Conservation (phyloP, 371 early-diverging fungal genomes). For the Mortierella sp. region DNA sequence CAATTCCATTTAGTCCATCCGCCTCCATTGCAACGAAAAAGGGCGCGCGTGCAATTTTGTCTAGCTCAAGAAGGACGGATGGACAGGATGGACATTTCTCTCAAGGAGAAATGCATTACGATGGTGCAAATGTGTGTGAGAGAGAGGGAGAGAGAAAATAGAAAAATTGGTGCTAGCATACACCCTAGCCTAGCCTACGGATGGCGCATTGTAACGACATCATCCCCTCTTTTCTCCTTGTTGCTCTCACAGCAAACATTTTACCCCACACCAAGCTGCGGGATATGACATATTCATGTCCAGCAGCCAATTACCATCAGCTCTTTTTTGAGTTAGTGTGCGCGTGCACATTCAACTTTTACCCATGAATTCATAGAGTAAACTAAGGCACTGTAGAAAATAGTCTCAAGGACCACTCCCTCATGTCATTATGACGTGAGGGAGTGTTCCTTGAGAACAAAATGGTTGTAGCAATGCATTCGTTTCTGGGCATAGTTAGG, state of each 20-base stretch:
- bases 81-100: neutral
- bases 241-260: neutral
- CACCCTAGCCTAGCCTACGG: no score
- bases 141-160: no score
- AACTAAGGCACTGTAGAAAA: no score
- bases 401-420: no score
- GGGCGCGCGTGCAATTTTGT: neutral
- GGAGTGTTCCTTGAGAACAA: neutral
- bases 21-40: neutral
- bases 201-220: neutral
- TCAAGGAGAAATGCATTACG: neutral
- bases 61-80: neutral
- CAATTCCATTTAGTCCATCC: neutral
- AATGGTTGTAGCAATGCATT: neutral
- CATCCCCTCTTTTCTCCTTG: neutral
- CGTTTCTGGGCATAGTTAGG: neutral
- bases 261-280: neutral
- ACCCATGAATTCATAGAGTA: neutral
- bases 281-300: neutral
- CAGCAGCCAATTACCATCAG: neutral
- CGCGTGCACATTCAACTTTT: neutral
- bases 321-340: neutral
- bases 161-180: no score
- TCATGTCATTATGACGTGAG: slow-evolving; percentile 1
- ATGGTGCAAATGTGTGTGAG: neutral